Evolutionary conservation across 305 asterid species (phyloP).

Genomic region (Coffea humblotiana): DNA sequence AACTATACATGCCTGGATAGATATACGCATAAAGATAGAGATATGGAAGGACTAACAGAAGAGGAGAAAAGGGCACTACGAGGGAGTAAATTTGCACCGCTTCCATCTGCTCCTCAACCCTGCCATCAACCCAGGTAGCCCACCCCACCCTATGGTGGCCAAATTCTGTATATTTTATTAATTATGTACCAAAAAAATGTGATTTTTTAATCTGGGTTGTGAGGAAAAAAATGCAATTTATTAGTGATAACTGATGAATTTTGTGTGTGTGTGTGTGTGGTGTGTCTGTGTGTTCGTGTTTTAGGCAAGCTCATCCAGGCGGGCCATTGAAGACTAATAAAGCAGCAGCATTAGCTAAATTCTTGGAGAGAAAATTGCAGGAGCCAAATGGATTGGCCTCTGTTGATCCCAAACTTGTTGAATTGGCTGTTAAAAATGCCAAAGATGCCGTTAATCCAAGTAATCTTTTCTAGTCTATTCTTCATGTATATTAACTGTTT

Average conservation of each 20-base stretch:
- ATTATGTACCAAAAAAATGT: background rate
- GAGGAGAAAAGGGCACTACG: slow-evolving; percentile 87
- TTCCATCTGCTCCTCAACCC: slow-evolving; percentile 52
- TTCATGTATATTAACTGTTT: background rate
- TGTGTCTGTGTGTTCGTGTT: slow-evolving; percentile 32
- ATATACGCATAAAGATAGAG: background rate
- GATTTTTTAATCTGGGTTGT: background rate
- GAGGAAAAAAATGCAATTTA: background rate
- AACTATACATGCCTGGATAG: background rate
- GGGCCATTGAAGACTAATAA: slow-evolving; percentile 96
- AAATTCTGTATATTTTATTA: background rate
- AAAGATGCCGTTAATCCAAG: slow-evolving; percentile 69
- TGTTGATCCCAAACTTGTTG: slow-evolving; percentile 73
- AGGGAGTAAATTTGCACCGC: slow-evolving; percentile 96
- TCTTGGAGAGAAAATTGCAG: slow-evolving; percentile 81
- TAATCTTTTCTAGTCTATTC: slow-evolving; percentile 20
- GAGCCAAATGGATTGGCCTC: slow-evolving; percentile 81
- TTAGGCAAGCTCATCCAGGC: slow-evolving; percentile 89
- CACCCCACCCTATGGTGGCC: background rate
- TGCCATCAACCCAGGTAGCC: slow-evolving; percentile 58
- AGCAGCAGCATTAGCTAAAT: slow-evolving; percentile 95
- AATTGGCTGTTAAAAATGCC: slow-evolving; percentile 82
- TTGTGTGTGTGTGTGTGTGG: slow-evolving; percentile 7
- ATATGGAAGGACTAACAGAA: slow-evolving; percentile 71
- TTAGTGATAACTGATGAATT: background rate